Evolutionary conservation across 208 protist genomes (phyloP), one percentile per base, ranked within the genome.

Genomic region (Leishmania aethiopica): DNA sequence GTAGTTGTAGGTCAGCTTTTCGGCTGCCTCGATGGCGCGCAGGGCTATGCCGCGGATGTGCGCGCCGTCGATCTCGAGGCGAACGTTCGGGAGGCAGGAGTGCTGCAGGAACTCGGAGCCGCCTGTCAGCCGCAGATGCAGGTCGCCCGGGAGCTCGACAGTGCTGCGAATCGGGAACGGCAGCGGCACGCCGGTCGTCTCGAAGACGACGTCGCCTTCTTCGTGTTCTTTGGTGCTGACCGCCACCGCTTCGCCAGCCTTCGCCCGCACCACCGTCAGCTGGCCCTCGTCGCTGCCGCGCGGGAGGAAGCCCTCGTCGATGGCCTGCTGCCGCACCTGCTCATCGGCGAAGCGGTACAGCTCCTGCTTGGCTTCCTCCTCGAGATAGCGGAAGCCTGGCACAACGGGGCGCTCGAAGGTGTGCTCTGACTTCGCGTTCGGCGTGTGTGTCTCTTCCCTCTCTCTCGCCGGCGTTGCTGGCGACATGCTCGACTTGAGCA

Each of bases 1-100:
- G 83, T 96, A 97, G 84, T 97, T 96, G 90, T 86, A 96, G 51
- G 93, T 95, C 49, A 97, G 84, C 76, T 82, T 81, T 84, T 97
- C 95, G 37, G 89, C 89, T 32, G 81, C 80, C 75, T 93, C 90
- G 73, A 97, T 97, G 69, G 83, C 75, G 45, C 95, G 95, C 7
- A 95, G 83, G 32, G 95, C 92, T 32, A 96, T 78, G 77, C 90
- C 95, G 81, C 89, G 90, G 66, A 96, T 89, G 55, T 53, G 77
- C n/a, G 88, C 84, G 47, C 87, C 92, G 28, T 88, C 80, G 75
- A 97, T 92, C 79, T 95, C 92, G 45, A 97, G 86, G 7, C 84
- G 84, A 70, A 96, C 73, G 80, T 96, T 97, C n/a, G 95, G 95
- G 69, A 93, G 79, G 82, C 95, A 97, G 28, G 92, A 92, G 89